phyloP scores from a whole-genome alignment of 192 early-diverging fungal species.

The Rhizophagus clarus region DNA sequence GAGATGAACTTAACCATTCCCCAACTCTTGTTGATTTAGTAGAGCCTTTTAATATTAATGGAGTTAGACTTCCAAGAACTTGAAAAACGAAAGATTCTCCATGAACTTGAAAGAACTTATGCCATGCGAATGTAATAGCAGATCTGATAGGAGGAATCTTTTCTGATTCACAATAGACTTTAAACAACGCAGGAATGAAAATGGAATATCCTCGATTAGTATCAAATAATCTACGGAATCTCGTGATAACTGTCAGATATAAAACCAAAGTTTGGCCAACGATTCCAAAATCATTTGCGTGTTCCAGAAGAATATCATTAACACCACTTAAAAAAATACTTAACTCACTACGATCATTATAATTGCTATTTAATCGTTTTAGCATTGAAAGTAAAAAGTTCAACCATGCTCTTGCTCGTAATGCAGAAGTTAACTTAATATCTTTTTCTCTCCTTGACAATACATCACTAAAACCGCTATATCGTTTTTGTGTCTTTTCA shows the following conservation, averaged over 20 bases:
- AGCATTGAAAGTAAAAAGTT: constrained; percentile 54
- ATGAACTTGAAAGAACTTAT: constrained; percentile 54
- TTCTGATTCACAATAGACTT: constrained; percentile 54
- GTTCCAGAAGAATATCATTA: constrained; percentile 52
- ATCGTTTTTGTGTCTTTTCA: not conserved
- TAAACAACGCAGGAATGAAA: constrained; percentile 56
- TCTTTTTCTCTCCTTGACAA: constrained; percentile 28
- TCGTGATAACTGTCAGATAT: constrained; percentile 48
- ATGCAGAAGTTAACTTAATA: constrained; percentile 39
- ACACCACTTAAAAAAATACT: constrained; percentile 50
- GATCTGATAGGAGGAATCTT: constrained; percentile 38
- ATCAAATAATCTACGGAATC: constrained; percentile 54
- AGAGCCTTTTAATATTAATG: constrained; percentile 47
- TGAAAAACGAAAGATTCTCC: constrained; percentile 63
- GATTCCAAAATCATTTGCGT: constrained; percentile 52
- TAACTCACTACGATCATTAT: constrained; percentile 52
- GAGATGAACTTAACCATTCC: constrained; percentile 43
- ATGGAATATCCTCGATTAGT: constrained; percentile 55
- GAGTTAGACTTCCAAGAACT: constrained; percentile 52
- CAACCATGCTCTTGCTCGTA: constrained; percentile 56
- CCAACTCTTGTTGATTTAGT: constrained; percentile 41
- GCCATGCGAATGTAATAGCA: constrained; percentile 52
- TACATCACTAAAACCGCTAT: not conserved
- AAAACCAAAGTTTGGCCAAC: constrained; percentile 53
- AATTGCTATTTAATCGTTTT: constrained; percentile 52